Evolutionary conservation across 352 stramenopile species (phyloP), one percentile per base, ranked within the genome.

Genomic region (Globisporangium middletonii): DNA sequence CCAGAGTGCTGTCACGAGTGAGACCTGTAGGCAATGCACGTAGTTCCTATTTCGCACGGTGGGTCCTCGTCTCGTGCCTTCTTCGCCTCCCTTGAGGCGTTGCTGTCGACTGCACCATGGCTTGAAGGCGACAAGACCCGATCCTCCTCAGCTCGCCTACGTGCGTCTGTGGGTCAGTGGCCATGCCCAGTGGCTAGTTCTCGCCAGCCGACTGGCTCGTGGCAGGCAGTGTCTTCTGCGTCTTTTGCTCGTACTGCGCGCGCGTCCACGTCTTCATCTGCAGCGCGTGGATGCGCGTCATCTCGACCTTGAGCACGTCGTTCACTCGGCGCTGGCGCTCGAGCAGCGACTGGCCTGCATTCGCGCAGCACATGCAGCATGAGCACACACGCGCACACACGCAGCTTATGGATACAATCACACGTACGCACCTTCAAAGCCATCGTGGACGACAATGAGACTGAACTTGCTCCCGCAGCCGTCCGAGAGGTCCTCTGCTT

Each of bases 261-360:
- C 76, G 75, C 58, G 83, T 93, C 83, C 83, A 93, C 35, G 80
- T 93, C 71, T 91, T 91, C 80, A 93, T 90, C 59, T 89, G 79
- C 58, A 93, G 71, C 65, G 83, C 83, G 65, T 93, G 83, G 57
- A 93, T 93, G 55, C 71, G 73, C 55, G 75, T 87, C 79, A 93
- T 89, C 59, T 93, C 80, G 58, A 91, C 83, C 57, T 86, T 88
- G 9, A 93, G 70, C 33, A 74, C 87, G 49, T 90, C 76, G 63
- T 93, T 90, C 60, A 93, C 81, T 27, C 72, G 67, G 43, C 81
- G 80, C 53, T 93, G 83, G 47, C 83, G 83, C 47, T 93, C 78
- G 53, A 93, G 60, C 59, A 93, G 71, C 59, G 71, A 83, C 55
- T 89, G 77, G 16, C 83, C 78, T 90, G 57, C 18, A 18, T 15